These are phyloP conservation scores for Arxiozyma slooffiae DNA, from an alignment of 1,139 yeast species.

Conservation along the genomic window DNA sequence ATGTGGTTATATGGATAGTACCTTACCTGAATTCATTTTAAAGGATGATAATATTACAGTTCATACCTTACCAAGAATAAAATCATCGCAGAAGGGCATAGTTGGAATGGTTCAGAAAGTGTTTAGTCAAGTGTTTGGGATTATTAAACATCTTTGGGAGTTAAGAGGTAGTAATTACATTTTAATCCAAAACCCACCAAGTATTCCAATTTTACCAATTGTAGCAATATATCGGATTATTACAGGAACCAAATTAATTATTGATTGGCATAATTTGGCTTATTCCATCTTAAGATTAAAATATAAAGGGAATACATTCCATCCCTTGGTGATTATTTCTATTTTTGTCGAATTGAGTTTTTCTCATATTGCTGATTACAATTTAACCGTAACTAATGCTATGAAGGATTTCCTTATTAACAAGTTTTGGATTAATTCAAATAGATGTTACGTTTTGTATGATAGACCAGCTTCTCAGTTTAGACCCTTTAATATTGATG, in stretches of 20 bases:
- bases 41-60: constrained; percentile 47
- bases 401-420: constrained; percentile 54
- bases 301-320: constrained; percentile 37
- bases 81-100: constrained; percentile 21
- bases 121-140: constrained; percentile 40
- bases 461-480: constrained; percentile 72
- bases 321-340: constrained; percentile 55
- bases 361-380: constrained; percentile 54
- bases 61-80: constrained; percentile 30
- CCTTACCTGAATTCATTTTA: constrained; percentile 41
- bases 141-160: constrained; percentile 41
- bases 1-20: constrained; percentile 71
- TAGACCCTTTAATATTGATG: constrained; percentile 40
- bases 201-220: constrained; percentile 68
- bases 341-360: constrained; percentile 48
- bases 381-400: constrained; percentile 70
- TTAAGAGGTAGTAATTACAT: constrained; percentile 59
- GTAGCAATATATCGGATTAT: constrained; percentile 46
- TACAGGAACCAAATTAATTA: constrained; percentile 53
- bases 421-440: constrained; percentile 40
- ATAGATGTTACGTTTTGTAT: constrained; percentile 43
- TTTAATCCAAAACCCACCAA: constrained; percentile 90
- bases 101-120: constrained; percentile 53
- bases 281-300: constrained; percentile 70
- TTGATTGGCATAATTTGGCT: constrained; percentile 97